Percentiles rank a stretch among this genome's conserved stretches.
Conservation (phyloP, 176 grass and related monocot genomes). For the Olyra latifolia region DNA sequence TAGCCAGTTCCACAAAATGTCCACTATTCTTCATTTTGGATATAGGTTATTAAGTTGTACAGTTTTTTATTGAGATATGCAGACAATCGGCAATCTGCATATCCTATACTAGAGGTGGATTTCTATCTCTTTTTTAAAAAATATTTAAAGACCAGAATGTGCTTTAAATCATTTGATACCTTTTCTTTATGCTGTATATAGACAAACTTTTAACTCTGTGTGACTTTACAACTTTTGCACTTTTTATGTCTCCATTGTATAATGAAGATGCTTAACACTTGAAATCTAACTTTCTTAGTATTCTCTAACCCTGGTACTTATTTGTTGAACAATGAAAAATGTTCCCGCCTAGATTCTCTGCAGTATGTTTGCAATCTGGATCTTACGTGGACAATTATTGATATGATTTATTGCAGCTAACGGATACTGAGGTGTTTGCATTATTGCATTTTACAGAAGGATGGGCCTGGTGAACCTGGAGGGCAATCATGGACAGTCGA, state of each 20-base stretch:
- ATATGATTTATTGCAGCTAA: constrained; percentile 7
- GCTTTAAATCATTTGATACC: not conserved
- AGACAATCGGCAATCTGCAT: not conserved
- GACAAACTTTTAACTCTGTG: not conserved
- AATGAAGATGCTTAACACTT: not conserved
- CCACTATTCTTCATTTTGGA: not conserved
- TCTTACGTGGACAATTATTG: not conserved
- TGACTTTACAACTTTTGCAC: not conserved
- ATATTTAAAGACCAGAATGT: not conserved
- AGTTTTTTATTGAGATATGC: not conserved
- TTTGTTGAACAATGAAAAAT: not conserved
- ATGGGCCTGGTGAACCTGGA: constrained; percentile 93
- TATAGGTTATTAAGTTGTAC: not conserved
- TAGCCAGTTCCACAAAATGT: not conserved
- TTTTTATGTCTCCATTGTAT: not conserved
- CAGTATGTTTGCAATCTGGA: not conserved
- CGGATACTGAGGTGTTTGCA: not conserved
- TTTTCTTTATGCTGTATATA: not conserved
- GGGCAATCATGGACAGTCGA: constrained; percentile 93
- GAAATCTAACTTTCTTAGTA: not conserved
- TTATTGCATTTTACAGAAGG: constrained; percentile 62
- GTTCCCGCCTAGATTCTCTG: not conserved
- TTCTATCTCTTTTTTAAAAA: not conserved
- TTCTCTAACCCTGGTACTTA: not conserved
- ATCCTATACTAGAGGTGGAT: not conserved